A percentile compares a stretch with the other conserved stretches of the same genome.
Conservation (phyloP, 192 early-diverging fungal genomes). For the Coemansia sp. region DNA sequence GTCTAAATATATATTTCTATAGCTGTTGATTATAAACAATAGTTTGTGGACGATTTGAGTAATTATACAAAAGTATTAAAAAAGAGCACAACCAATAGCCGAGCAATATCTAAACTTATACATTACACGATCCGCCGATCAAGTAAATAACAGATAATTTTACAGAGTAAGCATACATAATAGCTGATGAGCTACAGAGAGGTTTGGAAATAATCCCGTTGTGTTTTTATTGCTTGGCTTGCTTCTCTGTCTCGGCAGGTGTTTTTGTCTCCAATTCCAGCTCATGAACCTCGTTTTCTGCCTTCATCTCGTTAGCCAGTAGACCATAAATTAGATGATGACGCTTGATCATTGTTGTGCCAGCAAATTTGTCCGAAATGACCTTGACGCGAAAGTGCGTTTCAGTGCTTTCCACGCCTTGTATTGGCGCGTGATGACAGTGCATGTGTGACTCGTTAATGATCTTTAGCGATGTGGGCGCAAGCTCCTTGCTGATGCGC, state of each 20-base stretch:
- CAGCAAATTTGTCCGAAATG: slow-evolving; percentile 65
- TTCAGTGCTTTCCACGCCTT: slow-evolving; percentile 69
- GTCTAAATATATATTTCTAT: too few relatives aligned
- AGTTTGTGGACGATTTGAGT: too few relatives aligned
- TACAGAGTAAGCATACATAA: background rate
- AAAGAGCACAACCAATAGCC: too few relatives aligned
- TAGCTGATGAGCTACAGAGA: background rate
- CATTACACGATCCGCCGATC: too few relatives aligned
- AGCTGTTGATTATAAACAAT: too few relatives aligned
- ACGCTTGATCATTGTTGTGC: slow-evolving; percentile 56
- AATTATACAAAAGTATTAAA: too few relatives aligned
- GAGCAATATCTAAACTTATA: too few relatives aligned
- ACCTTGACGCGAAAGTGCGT: slow-evolving; percentile 81
- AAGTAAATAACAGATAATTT: background rate
- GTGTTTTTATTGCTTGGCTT: slow-evolving; percentile 54
- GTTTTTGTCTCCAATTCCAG: slow-evolving; percentile 78
- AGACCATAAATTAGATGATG: too few relatives aligned
- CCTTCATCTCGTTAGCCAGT: slow-evolving; percentile 67
- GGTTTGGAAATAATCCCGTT: background rate
- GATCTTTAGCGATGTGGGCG: slow-evolving; percentile 65
- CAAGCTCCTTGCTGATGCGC: slow-evolving; percentile 46
- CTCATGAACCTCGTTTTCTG: slow-evolving; percentile 74
- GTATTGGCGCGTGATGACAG: slow-evolving; percentile 82
- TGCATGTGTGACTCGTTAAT: slow-evolving; percentile 80
- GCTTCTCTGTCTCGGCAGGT: slow-evolving; percentile 38